Conservation (phyloP, 1,284 basidiomycete species). For the Stereum hirsutum region DNA sequence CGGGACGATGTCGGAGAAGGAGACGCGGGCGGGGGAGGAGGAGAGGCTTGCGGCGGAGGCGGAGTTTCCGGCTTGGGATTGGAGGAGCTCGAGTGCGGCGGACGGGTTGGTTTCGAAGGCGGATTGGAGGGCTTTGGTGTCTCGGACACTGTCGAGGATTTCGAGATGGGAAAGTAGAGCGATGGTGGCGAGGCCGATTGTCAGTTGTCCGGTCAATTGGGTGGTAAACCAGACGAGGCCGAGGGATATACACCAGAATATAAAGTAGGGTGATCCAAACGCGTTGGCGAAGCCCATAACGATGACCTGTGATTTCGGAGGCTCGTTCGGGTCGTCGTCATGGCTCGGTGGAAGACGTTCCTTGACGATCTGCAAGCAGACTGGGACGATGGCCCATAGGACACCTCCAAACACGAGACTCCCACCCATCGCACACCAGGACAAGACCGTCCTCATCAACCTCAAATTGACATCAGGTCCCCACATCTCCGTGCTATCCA, state of each 20-base stretch:
- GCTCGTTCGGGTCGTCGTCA: slow-evolving; percentile 18
- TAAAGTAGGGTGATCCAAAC: slow-evolving; percentile 79
- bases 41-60: slow-evolving; percentile 7
- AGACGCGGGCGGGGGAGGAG: slow-evolving; percentile 18
- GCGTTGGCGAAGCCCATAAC: slow-evolving; percentile 88
- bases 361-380: slow-evolving; percentile 59
- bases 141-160: slow-evolving; percentile 70
- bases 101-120: slow-evolving; percentile 39
- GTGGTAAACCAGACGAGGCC: slow-evolving; percentile 57
- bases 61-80: slow-evolving; percentile 1
- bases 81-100: slow-evolving; percentile 25
- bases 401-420: slow-evolving; percentile 43
- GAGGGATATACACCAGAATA: slow-evolving; percentile 70
- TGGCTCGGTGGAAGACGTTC: slow-evolving; percentile 9
- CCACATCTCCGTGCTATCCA: slow-evolving; percentile 44
- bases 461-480: slow-evolving; percentile 37
- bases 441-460: slow-evolving; percentile 48
- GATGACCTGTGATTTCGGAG: slow-evolving; percentile 41
- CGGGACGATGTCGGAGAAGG: slow-evolving; percentile 63
- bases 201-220: slow-evolving; percentile 79
- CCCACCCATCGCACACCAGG: slow-evolving; percentile 45
- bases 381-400: slow-evolving; percentile 63
- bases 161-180: slow-evolving; percentile 71
- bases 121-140: slow-evolving; percentile 50
- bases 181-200: slow-evolving; percentile 53